Evolutionary conservation across 352 stramenopile genomes (phyloP), one percentile per base, ranked within the genome.

Genomic region (Aphanomyces stellatus): DNA sequence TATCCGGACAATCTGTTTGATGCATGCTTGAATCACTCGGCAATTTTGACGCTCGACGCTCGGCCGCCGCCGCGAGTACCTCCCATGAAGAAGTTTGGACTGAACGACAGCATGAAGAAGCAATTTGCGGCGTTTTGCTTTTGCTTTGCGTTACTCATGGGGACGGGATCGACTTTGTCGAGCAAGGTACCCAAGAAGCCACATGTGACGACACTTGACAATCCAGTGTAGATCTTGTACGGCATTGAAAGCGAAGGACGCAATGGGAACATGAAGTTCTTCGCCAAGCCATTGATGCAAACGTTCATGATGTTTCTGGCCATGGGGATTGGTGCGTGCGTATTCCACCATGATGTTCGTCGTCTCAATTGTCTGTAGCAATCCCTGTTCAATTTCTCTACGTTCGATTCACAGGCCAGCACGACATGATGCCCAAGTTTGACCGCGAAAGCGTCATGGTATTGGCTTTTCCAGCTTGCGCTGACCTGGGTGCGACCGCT

Each of bases 281-380:
- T 93, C 67, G 60, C 74, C 19, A 90, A 89, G 56, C 81, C 84
- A 51, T 53, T 90, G 4, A 87, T 88, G 71, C 78, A 87, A 69
- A 90, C 85, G 5, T 89, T 90, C 65, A 81, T 79, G 28, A 93
- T 93, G 85, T 93, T 93, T 73, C 60, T 93, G 0, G 85, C 82
- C 13, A 93, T 93, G 85, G 42, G 74, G 25, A 64, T 69, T 34
- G 63, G 63, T 69, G 53, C 0, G 25, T 69, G n/a, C 53, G n/a
- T n/a, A n/a, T n/a, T 62, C 2, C 27, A 3, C 1, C 1, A 13
- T 3, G 46, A 11, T 42, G 4, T 48, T 51, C 24, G n/a, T 65
- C 22, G 35, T 46, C 2, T 13, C 30, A 27, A 43, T 27, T 4
- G 49, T 69, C 3, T 4, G 3, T 65, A 69, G 63, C 63, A 11